Evolutionary conservation across 1,284 basidiomycete genomes (phyloP).

Genomic region (Coniferiporia sulphurascens): DNA sequence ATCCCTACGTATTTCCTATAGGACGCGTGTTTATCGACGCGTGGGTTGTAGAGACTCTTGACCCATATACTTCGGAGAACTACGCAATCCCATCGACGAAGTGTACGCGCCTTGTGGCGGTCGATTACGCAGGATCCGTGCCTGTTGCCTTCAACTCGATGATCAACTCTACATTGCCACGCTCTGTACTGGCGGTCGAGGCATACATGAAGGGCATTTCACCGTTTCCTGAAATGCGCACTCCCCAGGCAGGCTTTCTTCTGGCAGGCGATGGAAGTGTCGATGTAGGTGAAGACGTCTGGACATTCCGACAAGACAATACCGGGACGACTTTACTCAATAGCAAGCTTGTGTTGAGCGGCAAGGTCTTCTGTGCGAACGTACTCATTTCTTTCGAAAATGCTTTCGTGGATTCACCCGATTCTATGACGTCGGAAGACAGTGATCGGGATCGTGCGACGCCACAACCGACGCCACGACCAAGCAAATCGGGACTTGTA

Average conservation of each 20-base stretch:
- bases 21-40: conserved; percentile 88
- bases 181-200: conserved; percentile 68
- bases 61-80: conserved; percentile 94
- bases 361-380: conserved; percentile 11
- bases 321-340: conserved; percentile 14
- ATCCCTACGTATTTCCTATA: conserved; percentile 69
- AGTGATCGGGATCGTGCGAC: neutral
- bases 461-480: conserved; percentile 20
- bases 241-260: conserved; percentile 54
- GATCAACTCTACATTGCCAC: conserved; percentile 75
- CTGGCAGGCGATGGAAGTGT: neutral
- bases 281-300: conserved; percentile 2
- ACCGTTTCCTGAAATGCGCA: conserved; percentile 59
- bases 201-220: conserved; percentile 55
- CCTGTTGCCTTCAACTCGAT: conserved; percentile 85
- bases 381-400: conserved; percentile 4
- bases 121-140: conserved; percentile 87
- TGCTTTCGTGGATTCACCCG: neutral
- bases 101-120: conserved; percentile 82
- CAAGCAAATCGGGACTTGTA: conserved; percentile 12
- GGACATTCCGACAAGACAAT: neutral
- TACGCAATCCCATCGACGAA: conserved; percentile 93
- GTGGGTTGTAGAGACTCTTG: conserved; percentile 95
- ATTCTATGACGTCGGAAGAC: neutral
- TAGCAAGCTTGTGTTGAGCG: conserved; percentile 3